Evolutionary conservation across 352 stramenopile genomes (phyloP).

Genomic region (Phytophthora syringae): DNA sequence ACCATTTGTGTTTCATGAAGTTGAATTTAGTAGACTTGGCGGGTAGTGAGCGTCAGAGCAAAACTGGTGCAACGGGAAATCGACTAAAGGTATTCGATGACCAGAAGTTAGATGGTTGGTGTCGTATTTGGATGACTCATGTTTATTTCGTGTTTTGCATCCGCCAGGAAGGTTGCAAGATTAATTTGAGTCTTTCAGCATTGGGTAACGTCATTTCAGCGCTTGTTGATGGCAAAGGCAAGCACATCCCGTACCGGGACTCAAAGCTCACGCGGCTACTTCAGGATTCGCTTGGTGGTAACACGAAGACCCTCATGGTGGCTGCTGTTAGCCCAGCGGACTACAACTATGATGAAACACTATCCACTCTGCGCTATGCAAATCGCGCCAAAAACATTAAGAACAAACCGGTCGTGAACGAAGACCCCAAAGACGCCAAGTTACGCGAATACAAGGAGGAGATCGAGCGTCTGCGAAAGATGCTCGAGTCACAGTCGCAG

Average conservation of each 20-base stretch:
- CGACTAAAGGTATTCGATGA: slow-evolving; percentile 59
- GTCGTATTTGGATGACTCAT: background rate
- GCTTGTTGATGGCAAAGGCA: slow-evolving; percentile 85
- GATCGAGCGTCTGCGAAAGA: slow-evolving; percentile 87
- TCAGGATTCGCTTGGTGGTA: slow-evolving; percentile 94
- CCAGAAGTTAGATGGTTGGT: background rate
- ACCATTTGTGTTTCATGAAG: slow-evolving; percentile 30
- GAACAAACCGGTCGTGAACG: slow-evolving; percentile 96
- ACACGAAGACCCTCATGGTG: slow-evolving; percentile 97
- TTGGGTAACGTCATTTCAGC: slow-evolving; percentile 89
- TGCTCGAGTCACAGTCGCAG: slow-evolving; percentile 69
- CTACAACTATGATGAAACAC: slow-evolving; percentile 96
- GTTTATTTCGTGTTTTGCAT: background rate
- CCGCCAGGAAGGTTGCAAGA: slow-evolving; percentile 86
- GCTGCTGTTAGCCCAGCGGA: slow-evolving; percentile 95
- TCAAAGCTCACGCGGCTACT: slow-evolving; percentile 93
- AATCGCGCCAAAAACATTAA: slow-evolving; percentile 98
- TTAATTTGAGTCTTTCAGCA: slow-evolving; percentile 83
- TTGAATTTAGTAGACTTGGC: slow-evolving; percentile 88
- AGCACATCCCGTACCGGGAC: slow-evolving; percentile 92
- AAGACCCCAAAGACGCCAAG: slow-evolving; percentile 94
- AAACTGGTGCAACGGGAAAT: slow-evolving; percentile 81
- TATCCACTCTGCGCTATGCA: slow-evolving; percentile 96
- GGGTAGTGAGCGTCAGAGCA: slow-evolving; percentile 84
- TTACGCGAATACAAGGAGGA: slow-evolving; percentile 91